Conservation (phyloP, 495 filamentous ascomycete species). For the Penicillium subrubescens region DNA sequence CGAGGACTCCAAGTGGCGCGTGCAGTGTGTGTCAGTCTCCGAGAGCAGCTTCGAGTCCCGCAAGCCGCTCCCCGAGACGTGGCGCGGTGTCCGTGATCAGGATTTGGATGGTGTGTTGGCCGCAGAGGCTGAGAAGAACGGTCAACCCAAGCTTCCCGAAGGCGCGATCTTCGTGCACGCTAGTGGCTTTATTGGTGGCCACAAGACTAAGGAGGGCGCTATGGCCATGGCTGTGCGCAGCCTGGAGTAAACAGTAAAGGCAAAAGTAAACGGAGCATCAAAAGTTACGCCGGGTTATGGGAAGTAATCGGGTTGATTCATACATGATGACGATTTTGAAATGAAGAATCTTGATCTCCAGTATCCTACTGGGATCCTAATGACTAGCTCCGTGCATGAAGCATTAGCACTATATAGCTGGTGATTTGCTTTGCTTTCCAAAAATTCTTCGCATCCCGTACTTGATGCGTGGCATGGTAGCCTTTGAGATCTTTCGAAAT, state of each 20-base stretch:
- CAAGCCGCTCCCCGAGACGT: conserved; percentile 84
- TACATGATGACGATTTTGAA: conserved; percentile 9
- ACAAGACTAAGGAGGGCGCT: conserved; percentile 87
- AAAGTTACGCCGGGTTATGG: conserved; percentile 18
- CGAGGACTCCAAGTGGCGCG: conserved; percentile 80
- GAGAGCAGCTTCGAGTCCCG: conserved; percentile 86
- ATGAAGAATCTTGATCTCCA: neutral
- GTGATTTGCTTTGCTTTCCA: neutral
- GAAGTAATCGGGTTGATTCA: neutral
- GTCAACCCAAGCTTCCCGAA: conserved; percentile 42
- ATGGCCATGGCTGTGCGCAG: conserved; percentile 82
- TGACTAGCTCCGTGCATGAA: neutral
- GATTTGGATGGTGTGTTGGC: conserved; percentile 75
- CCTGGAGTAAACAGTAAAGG: conserved; percentile 47
- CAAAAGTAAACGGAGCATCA: conserved; percentile 15
- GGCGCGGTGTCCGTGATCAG: conserved; percentile 87
- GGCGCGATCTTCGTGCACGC: conserved; percentile 94
- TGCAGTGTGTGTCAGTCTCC: conserved; percentile 80
- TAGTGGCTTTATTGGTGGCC: conserved; percentile 93
- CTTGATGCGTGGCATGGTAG: neutral
- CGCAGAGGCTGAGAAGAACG: conserved; percentile 51
- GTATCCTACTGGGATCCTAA: neutral
- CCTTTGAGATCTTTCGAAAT: neutral
- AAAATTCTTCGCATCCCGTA: neutral
- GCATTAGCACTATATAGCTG: neutral